These are phyloP conservation scores for Fusarium buharicum DNA, from an alignment of 2,329 filamentous ascomycete genomes.

Conservation along the genomic window DNA sequence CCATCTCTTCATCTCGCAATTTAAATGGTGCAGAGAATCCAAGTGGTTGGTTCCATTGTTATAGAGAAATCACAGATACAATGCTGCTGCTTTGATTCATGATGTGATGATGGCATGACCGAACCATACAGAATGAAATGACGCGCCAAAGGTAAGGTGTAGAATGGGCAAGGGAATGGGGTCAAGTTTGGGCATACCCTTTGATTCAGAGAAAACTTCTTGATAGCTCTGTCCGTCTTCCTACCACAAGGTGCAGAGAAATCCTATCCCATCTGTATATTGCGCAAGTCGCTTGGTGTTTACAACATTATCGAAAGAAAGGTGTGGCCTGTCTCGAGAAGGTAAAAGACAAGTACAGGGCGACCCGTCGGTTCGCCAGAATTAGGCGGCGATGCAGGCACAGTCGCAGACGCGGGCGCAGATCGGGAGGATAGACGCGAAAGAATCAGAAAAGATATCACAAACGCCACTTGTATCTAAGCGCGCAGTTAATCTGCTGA, in stretches of 20 bases:
- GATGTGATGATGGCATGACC: conserved; percentile 27
- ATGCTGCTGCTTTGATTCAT: conserved; percentile 44
- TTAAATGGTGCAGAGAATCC: conserved; percentile 44
- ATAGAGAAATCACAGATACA: conserved; percentile 49
- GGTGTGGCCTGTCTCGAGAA: conserved; percentile 41
- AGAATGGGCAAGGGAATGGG: conserved; percentile 35
- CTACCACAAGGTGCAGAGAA: conserved; percentile 37
- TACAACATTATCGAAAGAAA: conserved; percentile 49
- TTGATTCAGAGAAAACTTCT: conserved; percentile 39
- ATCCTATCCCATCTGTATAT: conserved; percentile 44
- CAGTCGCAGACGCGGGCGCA: conserved; percentile 23
- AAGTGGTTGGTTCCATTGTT: conserved; percentile 42
- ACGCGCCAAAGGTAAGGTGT: conserved; percentile 41
- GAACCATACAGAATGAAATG: conserved; percentile 35
- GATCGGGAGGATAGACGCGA: conserved; percentile 28
- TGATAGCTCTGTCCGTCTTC: conserved; percentile 42
- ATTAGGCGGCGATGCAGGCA: conserved; percentile 23
- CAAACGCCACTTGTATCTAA: conserved; percentile 38
- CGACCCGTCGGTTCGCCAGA: conserved; percentile 28
- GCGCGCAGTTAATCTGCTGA: conserved; percentile 36
- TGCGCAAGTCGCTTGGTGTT: conserved; percentile 46
- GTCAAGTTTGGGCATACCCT: conserved; percentile 50
- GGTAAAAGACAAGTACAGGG: conserved; percentile 39
- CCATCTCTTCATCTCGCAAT: conserved; percentile 45
- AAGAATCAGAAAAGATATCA: conserved; percentile 29